Conservation (phyloP, 2,329 filamentous ascomycete genomes). For the Arthrobotrys sinensis region DNA sequence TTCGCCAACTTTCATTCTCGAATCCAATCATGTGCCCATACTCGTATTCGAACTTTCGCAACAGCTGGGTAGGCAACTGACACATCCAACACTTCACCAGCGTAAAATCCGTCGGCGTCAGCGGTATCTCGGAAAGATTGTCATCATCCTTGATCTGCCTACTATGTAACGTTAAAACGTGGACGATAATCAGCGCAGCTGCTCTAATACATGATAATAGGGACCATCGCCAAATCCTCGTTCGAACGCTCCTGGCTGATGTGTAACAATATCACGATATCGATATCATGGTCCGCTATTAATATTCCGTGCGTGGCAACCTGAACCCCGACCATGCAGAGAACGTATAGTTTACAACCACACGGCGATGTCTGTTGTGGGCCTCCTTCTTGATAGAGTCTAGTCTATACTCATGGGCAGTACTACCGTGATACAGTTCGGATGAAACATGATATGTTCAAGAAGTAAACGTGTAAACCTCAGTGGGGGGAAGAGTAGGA, state of each 20-base stretch:
- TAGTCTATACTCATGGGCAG: not conserved
- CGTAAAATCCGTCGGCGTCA: not conserved
- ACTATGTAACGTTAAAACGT: slow-evolving; percentile 11
- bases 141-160: not conserved
- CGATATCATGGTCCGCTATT: no score
- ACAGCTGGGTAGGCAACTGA: slow-evolving; percentile 16
- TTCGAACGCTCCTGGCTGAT: no score
- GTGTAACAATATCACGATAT: not conserved
- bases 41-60: not conserved
- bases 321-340: not conserved
- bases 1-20: not conserved
- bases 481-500: not conserved
- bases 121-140: not conserved
- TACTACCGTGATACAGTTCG: not conserved
- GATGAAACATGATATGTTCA: slow-evolving; percentile 2
- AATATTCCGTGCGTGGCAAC: not conserved
- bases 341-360: not conserved
- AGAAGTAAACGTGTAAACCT: no score
- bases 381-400: not conserved
- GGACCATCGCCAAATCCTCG: not conserved
- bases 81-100: slow-evolving; percentile 24
- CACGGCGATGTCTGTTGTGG: not conserved
- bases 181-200: not conserved
- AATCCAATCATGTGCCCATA: not conserved
- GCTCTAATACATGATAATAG: not conserved